These are phyloP conservation scores for Pythium phragmiticola DNA, from an alignment of 352 stramenopile species.

Conservation along the genomic window DNA sequence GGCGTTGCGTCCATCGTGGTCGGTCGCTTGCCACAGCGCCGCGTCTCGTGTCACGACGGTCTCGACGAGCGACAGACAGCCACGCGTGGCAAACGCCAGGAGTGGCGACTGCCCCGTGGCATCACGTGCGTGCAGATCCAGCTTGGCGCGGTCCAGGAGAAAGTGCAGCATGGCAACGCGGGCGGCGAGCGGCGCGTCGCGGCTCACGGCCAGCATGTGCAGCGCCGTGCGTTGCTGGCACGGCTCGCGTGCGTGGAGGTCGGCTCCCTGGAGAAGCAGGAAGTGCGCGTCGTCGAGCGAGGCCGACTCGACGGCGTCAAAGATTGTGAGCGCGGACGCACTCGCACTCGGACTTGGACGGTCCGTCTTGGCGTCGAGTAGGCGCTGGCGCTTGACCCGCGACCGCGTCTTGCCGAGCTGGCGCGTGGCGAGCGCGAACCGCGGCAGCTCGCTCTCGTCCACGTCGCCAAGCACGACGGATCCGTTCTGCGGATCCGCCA, in stretches of 20 bases:
- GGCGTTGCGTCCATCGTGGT: slow-evolving; percentile 38
- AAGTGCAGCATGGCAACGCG: slow-evolving; percentile 57
- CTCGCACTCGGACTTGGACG: neutral
- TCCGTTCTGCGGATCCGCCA: slow-evolving; percentile 2
- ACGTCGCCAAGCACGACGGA: slow-evolving; percentile 39
- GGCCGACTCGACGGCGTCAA: slow-evolving; percentile 50
- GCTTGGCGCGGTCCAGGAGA: slow-evolving; percentile 32
- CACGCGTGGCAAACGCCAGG: slow-evolving; percentile 52
- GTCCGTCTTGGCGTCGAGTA: slow-evolving; percentile 26
- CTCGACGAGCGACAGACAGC: slow-evolving; percentile 46
- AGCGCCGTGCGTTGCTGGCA: slow-evolving; percentile 46
- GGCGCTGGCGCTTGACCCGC: slow-evolving; percentile 40
- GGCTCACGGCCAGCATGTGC: slow-evolving; percentile 57
- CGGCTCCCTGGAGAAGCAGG: slow-evolving; percentile 40
- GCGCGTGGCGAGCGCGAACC: slow-evolving; percentile 36
- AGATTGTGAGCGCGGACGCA: slow-evolving; percentile 35
- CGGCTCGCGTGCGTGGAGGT: slow-evolving; percentile 41
- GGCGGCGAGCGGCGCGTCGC: slow-evolving; percentile 39
- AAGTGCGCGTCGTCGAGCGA: slow-evolving; percentile 59
- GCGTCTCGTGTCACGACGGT: slow-evolving; percentile 30
- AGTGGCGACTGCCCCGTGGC: slow-evolving; percentile 45
- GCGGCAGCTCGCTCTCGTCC: slow-evolving; percentile 51
- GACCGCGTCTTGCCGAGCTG: slow-evolving; percentile 48
- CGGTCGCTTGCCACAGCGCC: slow-evolving; percentile 29
- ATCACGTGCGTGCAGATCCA: slow-evolving; percentile 47